Evolutionary conservation across 2,329 filamentous ascomycete species (phyloP), one percentile per base, ranked within the genome.

Genomic region (Fusarium devonianum): DNA sequence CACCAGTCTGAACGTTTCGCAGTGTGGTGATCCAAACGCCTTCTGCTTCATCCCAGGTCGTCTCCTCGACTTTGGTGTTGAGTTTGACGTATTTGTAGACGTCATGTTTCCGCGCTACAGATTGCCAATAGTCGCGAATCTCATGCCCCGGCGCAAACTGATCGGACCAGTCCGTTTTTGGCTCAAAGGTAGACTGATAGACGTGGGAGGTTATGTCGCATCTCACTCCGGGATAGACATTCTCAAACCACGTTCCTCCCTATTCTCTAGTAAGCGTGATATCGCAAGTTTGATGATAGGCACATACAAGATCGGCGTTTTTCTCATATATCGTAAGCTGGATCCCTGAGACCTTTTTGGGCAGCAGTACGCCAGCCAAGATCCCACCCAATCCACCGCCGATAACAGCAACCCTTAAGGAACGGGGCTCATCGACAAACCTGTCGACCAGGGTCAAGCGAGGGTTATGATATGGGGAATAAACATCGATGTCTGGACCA

Each of bases 141-240:
- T 91, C 88, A 4, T 72, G 66, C 0, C 87, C 87, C 26, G 82
- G 81, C 0, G 87, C 81, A 62, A 88, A 90, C 50, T 85, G 78
- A 59, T 89, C 84, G 0, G 78, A 79, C 88, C 88, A 91, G 56
- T 88, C 76, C 0, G 78, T 81, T 46, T 90, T 90, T 1, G 86
- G 85, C 6, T 77, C 75, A 66, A 89, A 90, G 0, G 83, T 84
- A 7, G 81, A 81, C 63, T 89, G 86, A 60, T 90, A 90, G 14
- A 86, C 84, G 65, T 88, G 84, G 1, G 85, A 81, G 0, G 87
- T 85, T 11, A 90, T 82, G 19, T 89, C 86, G 58, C 87, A 90
- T 30, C 84, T 74, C 1, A 87, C 83, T 2, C 85, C 86, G 0
- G 85, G 85, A 54, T 88, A 88, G 4, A 75, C 65, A 44, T 82